Evolutionary conservation across 441 rosid species (phyloP).

Genomic region (Arabidopsis hybrid): DNA sequence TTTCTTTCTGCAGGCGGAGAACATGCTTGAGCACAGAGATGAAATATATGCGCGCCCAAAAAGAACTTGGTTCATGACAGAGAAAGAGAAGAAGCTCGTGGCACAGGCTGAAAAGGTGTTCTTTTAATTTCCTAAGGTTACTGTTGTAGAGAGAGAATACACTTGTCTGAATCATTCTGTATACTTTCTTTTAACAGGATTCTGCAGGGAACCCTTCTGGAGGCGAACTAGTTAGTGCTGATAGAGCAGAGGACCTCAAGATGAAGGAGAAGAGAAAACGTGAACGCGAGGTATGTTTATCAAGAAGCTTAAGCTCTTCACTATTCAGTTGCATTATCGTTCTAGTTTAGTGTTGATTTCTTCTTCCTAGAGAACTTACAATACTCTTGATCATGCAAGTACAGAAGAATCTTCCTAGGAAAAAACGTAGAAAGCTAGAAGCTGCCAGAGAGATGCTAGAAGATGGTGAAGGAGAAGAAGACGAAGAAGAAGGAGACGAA

Average conservation of each 20-base stretch:
- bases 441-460: slow-evolving; percentile 98
- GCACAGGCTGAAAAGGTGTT: slow-evolving; percentile 73
- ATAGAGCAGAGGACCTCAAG: slow-evolving; percentile 88
- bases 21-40: slow-evolving; percentile 85
- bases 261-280: slow-evolving; percentile 93
- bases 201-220: slow-evolving; percentile 60
- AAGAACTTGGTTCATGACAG: slow-evolving; percentile 94
- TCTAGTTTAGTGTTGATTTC: background rate
- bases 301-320: slow-evolving; percentile 19
- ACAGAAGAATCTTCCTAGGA: slow-evolving; percentile 93
- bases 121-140: background rate
- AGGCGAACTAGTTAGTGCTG: slow-evolving; percentile 75
- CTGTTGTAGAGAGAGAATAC: slow-evolving; percentile 10
- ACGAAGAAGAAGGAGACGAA: slow-evolving; percentile 62
- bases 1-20: slow-evolving; percentile 76
- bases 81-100: slow-evolving; percentile 83
- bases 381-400: slow-evolving; percentile 42
- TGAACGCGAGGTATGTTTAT: slow-evolving; percentile 73
- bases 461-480: slow-evolving; percentile 61
- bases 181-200: slow-evolving; percentile 52
- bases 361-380: slow-evolving; percentile 10
- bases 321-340: slow-evolving; percentile 25
- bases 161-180: slow-evolving; percentile 23
- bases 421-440: slow-evolving; percentile 89
- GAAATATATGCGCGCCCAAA: slow-evolving; percentile 91